phyloP scores from a whole-genome alignment of 805 yeast genomes.

The Hanseniaspora mollemarum region DNA sequence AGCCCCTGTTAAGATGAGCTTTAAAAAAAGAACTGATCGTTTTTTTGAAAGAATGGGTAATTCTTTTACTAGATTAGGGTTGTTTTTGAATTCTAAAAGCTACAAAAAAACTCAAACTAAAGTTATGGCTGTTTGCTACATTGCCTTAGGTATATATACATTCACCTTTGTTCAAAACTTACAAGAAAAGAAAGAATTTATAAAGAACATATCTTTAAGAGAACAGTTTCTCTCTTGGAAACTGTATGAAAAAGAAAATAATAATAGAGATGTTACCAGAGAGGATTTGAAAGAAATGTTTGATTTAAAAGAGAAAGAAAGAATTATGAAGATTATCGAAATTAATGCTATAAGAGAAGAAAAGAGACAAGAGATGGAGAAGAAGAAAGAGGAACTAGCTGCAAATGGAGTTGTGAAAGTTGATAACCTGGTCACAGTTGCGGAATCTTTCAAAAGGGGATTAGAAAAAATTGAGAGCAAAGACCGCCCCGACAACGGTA shows the following conservation, averaged over 20 bases:
- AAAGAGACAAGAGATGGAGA: conserved; percentile 1
- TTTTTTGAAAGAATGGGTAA: not conserved
- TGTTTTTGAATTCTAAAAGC: conserved; percentile 7
- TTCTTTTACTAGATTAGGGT: not conserved
- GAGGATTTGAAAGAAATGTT: conserved; percentile 2
- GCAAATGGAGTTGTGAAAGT: not conserved
- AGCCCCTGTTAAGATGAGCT: not conserved
- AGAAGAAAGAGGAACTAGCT: not conserved
- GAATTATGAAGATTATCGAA: conserved; percentile 3
- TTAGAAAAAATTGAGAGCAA: conserved; percentile 54
- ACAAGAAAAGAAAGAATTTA: not conserved
- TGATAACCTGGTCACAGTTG: not conserved
- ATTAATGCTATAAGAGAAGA: not conserved
- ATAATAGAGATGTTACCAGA: not conserved
- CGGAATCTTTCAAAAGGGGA: conserved; percentile 44
- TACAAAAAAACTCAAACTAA: conserved; percentile 4
- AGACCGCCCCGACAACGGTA: conserved; percentile 53
- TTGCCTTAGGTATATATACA: conserved; percentile 1
- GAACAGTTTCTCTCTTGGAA: conserved; percentile 12
- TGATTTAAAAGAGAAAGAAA: not conserved
- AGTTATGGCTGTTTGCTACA: not conserved
- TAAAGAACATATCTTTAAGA: conserved; percentile 2
- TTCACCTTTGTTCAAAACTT: not conserved
- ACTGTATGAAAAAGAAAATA: conserved; percentile 2
- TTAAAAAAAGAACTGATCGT: not conserved